A percentile compares a stretch with the other conserved stretches of the same genome.
Conservation (phyloP, 129 eudicot genomes). For the Tagetes erecta region DNA sequence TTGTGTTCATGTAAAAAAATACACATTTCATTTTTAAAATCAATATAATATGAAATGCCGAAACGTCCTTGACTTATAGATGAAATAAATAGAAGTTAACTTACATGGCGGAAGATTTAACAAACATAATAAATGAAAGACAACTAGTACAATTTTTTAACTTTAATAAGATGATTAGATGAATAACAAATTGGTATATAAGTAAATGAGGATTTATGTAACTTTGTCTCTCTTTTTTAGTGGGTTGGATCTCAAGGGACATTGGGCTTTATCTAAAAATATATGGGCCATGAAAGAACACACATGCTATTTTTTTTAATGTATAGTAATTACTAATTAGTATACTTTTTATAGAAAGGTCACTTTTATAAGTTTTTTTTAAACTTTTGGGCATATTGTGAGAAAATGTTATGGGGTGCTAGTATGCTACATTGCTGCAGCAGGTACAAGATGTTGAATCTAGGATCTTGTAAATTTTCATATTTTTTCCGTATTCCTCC, state of each 20-base stretch:
- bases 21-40: too few relatives aligned
- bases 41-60: too few relatives aligned
- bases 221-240: too few relatives aligned
- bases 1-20: too few relatives aligned
- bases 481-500: background rate
- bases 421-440: background rate
- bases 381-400: background rate
- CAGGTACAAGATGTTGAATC: background rate
- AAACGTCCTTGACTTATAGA: too few relatives aligned
- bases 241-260: background rate
- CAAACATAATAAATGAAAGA: too few relatives aligned
- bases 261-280: background rate
- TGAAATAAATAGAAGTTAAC: too few relatives aligned
- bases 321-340: background rate
- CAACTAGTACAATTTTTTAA: too few relatives aligned
- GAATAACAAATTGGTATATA: too few relatives aligned
- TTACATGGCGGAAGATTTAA: too few relatives aligned
- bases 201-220: too few relatives aligned
- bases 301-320: background rate
- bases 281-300: background rate
- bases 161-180: too few relatives aligned
- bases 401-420: background rate
- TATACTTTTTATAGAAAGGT: background rate
- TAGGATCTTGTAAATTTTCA: background rate
- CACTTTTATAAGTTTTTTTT: background rate